Conservation (phyloP, 768 basidiomycete species). For the Amanita inopinata region DNA sequence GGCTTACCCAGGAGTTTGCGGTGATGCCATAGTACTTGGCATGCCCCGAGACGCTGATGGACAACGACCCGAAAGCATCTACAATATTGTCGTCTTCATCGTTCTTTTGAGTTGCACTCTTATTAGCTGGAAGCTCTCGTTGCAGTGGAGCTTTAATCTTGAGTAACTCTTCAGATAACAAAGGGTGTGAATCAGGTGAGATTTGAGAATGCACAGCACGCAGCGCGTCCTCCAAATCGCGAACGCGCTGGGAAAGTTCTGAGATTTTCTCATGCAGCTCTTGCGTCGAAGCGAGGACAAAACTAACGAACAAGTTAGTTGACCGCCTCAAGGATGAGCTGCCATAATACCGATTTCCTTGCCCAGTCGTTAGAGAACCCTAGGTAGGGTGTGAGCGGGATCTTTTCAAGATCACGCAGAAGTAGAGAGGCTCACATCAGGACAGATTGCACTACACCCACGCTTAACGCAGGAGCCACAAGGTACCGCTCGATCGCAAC, state of each 20-base stretch:
- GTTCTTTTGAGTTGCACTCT: constrained; percentile 41
- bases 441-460: constrained; percentile 74
- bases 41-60: constrained; percentile 60
- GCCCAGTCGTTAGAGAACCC: constrained; percentile 76
- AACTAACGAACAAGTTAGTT: constrained; percentile 29
- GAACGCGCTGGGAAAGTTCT: constrained; percentile 61
- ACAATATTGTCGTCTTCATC: constrained; percentile 60
- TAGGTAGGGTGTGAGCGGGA: constrained; percentile 15
- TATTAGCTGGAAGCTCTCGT: constrained; percentile 40
- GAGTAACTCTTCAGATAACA: constrained; percentile 64
- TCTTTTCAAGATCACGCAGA: constrained; percentile 9
- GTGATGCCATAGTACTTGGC: constrained; percentile 71
- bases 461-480: constrained; percentile 77
- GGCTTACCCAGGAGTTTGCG: constrained; percentile 66
- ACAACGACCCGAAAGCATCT: constrained; percentile 74
- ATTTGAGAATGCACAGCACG: constrained; percentile 48
- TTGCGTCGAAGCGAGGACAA: constrained; percentile 71
- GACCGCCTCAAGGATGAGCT: neutral
- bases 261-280: constrained; percentile 78
- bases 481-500: constrained; percentile 69
- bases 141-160: constrained; percentile 71
- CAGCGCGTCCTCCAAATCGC: constrained; percentile 68
- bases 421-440: constrained; percentile 47
- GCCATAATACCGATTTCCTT: constrained; percentile 57
- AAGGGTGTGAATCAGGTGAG: constrained; percentile 51